Base-by-base conservation (phyloP, 148 eudicot genomes). In the Rhododendron simsii region DNA sequence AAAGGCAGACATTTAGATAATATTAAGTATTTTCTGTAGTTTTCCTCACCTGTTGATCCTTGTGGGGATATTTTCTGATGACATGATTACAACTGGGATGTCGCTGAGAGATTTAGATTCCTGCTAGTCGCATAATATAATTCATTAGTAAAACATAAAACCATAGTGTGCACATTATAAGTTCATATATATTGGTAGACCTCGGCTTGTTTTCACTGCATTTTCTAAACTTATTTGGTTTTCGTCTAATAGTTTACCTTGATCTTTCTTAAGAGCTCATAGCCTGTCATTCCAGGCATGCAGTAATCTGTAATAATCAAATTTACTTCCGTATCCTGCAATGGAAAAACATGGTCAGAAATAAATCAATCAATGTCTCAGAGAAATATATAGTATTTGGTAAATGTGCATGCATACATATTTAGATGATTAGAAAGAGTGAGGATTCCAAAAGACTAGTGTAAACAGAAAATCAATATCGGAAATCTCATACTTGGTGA, bases 41-140 rank as follows among this genome's bases (percentile, higher is more conserved):
- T 63, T 67, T 53, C 13, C 65, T 84, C 45, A 84, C 89, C 86
- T 88, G 45, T 83, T 92, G 69, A 94, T 92, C 87, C 96, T 92
- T 57, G 95, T 85, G 28, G 95, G 94, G 23, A 90, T 88, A 88
- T 94, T 91, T 87, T 94, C 96, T n/a, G 96, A 91, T 33, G 96
- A 94, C 96, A 94, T 94, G 84, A 94, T 92, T 76, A 94, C 96
- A 0, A 94, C 95, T 11, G 96, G 96, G 85, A 94, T 91, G 84
- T 91, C 90, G 83, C 55, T 91, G 28, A 94, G 82, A 84, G 81
- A 90, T 45, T 81, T 87, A 1, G 93, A 92, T 87, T 89, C 94
- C 95, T 93, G 87, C 12, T 6, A 20, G 45, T 35, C n/a, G 0
- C 47, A 75, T 18, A 75, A 16, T 75, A 37, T 16, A 3, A 16